Evolutionary conservation across 306 rosid species (phyloP).

Genomic region (Cucurbita maxima): DNA sequence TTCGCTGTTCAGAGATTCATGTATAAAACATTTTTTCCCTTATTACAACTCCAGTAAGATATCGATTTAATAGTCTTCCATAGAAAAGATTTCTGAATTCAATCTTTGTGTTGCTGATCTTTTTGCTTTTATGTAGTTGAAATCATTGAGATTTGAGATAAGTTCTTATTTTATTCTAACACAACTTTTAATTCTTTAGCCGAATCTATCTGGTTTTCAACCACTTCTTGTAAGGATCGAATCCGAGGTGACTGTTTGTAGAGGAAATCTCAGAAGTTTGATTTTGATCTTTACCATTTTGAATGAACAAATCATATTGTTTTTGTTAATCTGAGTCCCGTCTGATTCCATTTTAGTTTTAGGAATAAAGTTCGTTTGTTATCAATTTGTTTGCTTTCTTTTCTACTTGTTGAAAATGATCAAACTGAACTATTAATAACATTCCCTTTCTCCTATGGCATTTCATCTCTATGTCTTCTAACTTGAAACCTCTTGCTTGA

Average conservation of each 20-base stretch:
- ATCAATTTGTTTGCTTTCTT: not conserved
- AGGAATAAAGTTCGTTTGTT: not conserved
- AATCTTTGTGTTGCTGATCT: not conserved
- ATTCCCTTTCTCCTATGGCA: not conserved
- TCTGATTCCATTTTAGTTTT: not conserved
- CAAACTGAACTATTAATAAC: not conserved
- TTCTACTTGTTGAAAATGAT: not conserved
- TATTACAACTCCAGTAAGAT: not conserved
- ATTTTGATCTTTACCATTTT: not conserved
- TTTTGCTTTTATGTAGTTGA: not conserved
- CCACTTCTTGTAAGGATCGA: not conserved
- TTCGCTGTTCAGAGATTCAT: constrained; percentile 80
- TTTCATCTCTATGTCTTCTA: not conserved
- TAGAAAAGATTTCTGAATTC: not conserved
- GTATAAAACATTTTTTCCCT: constrained; percentile 17
- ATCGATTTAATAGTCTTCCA: not conserved
- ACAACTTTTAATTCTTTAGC: not conserved
- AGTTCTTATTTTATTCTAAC: not conserved
- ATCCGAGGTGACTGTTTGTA: not conserved
- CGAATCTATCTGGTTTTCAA: not conserved
- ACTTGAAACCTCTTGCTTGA: not conserved
- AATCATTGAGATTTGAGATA: not conserved
- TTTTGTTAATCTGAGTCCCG: not conserved
- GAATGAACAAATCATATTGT: not conserved
- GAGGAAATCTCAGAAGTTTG: not conserved